Evolutionary conservation across 352 stramenopile genomes (phyloP).

Genomic region (Pythium coloratum): DNA sequence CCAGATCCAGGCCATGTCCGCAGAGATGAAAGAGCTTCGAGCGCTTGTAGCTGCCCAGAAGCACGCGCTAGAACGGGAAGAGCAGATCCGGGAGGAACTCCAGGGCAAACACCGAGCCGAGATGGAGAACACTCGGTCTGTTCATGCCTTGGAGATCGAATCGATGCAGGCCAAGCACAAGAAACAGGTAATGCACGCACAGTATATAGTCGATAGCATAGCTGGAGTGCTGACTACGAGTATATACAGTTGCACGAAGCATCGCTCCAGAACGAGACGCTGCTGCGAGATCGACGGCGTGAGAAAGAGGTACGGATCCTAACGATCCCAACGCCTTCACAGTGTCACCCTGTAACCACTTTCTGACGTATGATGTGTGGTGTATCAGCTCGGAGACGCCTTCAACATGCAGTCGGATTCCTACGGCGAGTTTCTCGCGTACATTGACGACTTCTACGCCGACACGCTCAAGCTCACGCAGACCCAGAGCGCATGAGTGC

Average conservation of each 20-base stretch:
- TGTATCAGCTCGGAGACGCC: constrained; percentile 10
- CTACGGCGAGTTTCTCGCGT: constrained; percentile 56
- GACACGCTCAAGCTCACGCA: constrained; percentile 33
- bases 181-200: constrained; percentile 35
- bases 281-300: constrained; percentile 38
- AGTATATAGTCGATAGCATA: too few relatives aligned
- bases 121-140: constrained; percentile 41
- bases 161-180: constrained; percentile 48
- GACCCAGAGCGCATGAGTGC: constrained; percentile 18
- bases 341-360: background rate
- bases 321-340: too few relatives aligned
- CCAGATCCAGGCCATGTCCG: constrained; percentile 34
- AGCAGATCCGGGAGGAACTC: constrained; percentile 33
- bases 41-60: constrained; percentile 40
- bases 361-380: background rate
- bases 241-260: constrained; percentile 29
- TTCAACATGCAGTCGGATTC: constrained; percentile 43
- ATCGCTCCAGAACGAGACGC: constrained; percentile 45
- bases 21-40: constrained; percentile 60
- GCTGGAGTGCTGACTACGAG: background rate
- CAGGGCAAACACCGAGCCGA: constrained; percentile 41
- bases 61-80: constrained; percentile 41
- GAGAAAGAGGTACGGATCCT: constrained; percentile 23
- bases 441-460: constrained; percentile 71
- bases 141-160: constrained; percentile 53